Conservation (phyloP, 139 green algal genomes). For the Chlorella sp. region DNA sequence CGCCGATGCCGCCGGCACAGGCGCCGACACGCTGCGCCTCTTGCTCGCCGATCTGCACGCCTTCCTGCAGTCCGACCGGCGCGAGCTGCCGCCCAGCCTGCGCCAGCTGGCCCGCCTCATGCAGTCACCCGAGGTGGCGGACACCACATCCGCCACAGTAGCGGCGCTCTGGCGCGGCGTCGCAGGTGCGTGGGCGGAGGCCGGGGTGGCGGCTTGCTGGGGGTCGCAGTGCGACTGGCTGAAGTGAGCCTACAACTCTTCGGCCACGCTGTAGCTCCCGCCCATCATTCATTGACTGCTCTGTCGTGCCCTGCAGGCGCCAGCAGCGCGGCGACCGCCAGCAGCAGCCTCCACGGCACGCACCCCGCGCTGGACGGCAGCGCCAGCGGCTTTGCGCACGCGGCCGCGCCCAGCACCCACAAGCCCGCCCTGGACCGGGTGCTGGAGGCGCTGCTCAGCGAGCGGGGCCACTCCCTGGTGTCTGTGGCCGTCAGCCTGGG, state of each 20-base stretch:
- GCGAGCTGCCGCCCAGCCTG: slow-evolving; percentile 51
- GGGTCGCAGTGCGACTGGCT: background rate
- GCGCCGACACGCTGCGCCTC: slow-evolving; percentile 38
- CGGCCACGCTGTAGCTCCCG: too few species aligned
- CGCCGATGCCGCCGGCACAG: slow-evolving; percentile 44
- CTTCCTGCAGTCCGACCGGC: slow-evolving; percentile 51
- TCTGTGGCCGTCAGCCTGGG: slow-evolving; percentile 57
- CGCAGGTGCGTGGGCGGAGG: background rate
- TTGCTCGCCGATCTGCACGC: slow-evolving; percentile 47
- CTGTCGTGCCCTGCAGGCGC: background rate
- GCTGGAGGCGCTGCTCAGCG: slow-evolving; percentile 49
- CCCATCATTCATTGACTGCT: background rate
- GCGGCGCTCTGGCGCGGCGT: slow-evolving; percentile 37
- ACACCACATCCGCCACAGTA: slow-evolving; percentile 18
- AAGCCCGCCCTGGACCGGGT: slow-evolving; percentile 36
- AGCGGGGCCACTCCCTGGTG: slow-evolving; percentile 52
- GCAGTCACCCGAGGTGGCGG: slow-evolving; percentile 47
- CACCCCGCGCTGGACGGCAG: background rate
- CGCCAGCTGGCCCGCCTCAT: slow-evolving; percentile 52
- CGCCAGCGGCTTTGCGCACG: background rate
- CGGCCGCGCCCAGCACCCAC: background rate
- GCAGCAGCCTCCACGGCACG: background rate
- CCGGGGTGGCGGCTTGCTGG: background rate
- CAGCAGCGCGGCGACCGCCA: background rate
- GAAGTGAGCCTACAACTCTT: too few species aligned